phyloP scores from a whole-genome alignment of 805 yeast genomes.

The Wickerhamomyces strasburgensis region DNA sequence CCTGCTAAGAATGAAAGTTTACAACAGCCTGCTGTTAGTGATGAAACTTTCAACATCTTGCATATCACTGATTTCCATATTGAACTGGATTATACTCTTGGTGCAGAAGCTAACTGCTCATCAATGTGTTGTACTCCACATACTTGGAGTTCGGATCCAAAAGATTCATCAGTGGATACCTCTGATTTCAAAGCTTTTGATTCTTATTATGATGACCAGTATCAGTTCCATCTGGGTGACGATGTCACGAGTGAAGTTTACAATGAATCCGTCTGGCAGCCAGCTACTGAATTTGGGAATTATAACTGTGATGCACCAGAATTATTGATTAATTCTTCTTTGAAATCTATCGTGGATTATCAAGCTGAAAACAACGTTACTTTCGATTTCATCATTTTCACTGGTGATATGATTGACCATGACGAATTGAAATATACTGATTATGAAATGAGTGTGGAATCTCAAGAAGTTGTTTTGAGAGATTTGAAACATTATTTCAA shows the following conservation, averaged over 20 bases:
- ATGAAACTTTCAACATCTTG: conserved; percentile 51
- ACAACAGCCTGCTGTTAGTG: conserved; percentile 39
- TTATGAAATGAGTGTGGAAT: conserved; percentile 40
- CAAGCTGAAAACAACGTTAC: conserved; percentile 29
- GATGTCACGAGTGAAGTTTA: conserved; percentile 20
- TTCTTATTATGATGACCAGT: conserved; percentile 27
- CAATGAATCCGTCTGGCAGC: conserved; percentile 38
- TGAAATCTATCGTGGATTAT: conserved; percentile 37
- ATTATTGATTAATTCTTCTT: conserved; percentile 51
- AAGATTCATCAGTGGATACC: conserved; percentile 13
- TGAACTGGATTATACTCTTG: conserved; percentile 48
- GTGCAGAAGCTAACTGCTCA: conserved; percentile 56
- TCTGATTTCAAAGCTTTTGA: conserved; percentile 26
- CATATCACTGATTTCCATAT: conserved; percentile 67
- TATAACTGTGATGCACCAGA: conserved; percentile 67
- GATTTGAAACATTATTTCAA: conserved; percentile 47
- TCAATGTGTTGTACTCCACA: conserved; percentile 55
- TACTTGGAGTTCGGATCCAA: conserved; percentile 10
- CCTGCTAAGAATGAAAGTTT: conserved; percentile 38
- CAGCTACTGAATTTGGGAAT: conserved; percentile 58
- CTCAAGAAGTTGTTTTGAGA: conserved; percentile 48
- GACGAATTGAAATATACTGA: conserved; percentile 46
- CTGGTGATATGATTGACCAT: conserved; percentile 74
- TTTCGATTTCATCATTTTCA: conserved; percentile 61
- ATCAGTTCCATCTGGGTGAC: conserved; percentile 30